These are phyloP conservation scores for Globisporangium heterothallicum DNA, from an alignment of 352 stramenopile species.

Conservation along the genomic window DNA sequence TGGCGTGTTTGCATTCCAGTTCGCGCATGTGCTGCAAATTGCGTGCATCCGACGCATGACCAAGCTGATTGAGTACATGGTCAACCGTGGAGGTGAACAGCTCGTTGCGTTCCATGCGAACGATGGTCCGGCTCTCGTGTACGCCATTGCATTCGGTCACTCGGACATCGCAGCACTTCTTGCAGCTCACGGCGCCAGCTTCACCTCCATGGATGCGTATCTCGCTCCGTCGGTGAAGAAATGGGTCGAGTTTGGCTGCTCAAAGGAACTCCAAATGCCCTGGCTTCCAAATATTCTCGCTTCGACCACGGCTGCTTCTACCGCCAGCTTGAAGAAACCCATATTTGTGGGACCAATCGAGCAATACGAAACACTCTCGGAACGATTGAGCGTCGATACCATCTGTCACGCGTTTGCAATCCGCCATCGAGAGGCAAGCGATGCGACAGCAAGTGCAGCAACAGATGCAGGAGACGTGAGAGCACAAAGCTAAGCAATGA, in stretches of 20 bases:
- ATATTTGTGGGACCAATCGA: conserved; percentile 28
- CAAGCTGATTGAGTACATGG: conserved; percentile 41
- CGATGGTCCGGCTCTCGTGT: conserved; percentile 48
- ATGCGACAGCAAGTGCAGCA: background rate
- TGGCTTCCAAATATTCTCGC: conserved; percentile 7
- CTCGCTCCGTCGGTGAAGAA: conserved; percentile 52
- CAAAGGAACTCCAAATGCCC: conserved; percentile 20
- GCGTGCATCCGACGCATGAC: conserved; percentile 50
- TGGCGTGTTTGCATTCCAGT: conserved; percentile 61
- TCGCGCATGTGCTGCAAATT: conserved; percentile 52
- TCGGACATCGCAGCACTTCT: conserved; percentile 26
- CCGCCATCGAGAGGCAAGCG: background rate
- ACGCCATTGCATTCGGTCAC: conserved; percentile 62
- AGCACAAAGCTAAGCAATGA: too few relatives aligned
- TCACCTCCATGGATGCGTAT: conserved; percentile 45
- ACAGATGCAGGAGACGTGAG: background rate
- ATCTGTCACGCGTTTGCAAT: conserved; percentile 17
- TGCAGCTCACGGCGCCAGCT: conserved; percentile 35
- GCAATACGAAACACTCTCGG: conserved; percentile 14
- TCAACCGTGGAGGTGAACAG: conserved; percentile 42
- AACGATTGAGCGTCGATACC: conserved; percentile 17
- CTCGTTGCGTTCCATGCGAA: conserved; percentile 59
- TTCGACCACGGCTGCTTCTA: background rate
- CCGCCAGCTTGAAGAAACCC: background rate
- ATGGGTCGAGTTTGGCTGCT: conserved; percentile 53